These are phyloP conservation scores for Rhizopogon roseolus DNA, from an alignment of 768 basidiomycete species.

Conservation along the genomic window DNA sequence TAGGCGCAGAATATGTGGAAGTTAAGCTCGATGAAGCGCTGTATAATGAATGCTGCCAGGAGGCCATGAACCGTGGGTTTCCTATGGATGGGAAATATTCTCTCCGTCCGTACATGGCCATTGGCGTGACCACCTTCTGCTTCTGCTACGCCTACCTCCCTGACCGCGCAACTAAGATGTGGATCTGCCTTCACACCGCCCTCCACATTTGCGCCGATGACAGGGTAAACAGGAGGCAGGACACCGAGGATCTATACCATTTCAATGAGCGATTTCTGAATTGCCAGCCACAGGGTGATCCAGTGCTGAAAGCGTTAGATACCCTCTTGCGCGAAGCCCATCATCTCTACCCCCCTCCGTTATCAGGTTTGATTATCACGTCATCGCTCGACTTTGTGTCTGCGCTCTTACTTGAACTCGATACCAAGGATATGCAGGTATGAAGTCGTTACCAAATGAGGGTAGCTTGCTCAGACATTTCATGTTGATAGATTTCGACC, in stretches of 20 bases:
- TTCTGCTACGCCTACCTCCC: too few species aligned
- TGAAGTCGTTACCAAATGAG: neutral
- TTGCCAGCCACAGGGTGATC: constrained; percentile 20
- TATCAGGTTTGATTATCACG: constrained; percentile 26
- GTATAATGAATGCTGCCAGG: constrained; percentile 8
- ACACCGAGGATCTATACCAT: constrained; percentile 11
- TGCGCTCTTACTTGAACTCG: constrained; percentile 21
- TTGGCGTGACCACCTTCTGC: constrained; percentile 12
- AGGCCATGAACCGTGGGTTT: constrained; percentile 15
- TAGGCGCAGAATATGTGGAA: too few species aligned
- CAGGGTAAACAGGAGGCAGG: constrained; percentile 7
- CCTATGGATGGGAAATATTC: constrained; percentile 11
- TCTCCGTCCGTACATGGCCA: constrained; percentile 18
- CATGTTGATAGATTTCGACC: constrained; percentile 1
- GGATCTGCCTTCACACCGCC: too few species aligned
- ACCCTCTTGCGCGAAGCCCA: constrained; percentile 19
- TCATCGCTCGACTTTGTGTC: constrained; percentile 30
- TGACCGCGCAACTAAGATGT: too few species aligned
- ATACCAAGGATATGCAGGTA: constrained; percentile 16
- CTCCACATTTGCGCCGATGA: too few species aligned
- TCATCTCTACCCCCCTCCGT: constrained; percentile 18
- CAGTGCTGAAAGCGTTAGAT: constrained; percentile 25
- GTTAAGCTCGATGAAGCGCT: neutral
- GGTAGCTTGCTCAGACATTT: neutral
- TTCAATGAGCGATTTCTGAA: constrained; percentile 26